These are phyloP conservation scores for Metschnikowia proteae DNA, from an alignment of 805 yeast species.

Conservation along the genomic window DNA sequence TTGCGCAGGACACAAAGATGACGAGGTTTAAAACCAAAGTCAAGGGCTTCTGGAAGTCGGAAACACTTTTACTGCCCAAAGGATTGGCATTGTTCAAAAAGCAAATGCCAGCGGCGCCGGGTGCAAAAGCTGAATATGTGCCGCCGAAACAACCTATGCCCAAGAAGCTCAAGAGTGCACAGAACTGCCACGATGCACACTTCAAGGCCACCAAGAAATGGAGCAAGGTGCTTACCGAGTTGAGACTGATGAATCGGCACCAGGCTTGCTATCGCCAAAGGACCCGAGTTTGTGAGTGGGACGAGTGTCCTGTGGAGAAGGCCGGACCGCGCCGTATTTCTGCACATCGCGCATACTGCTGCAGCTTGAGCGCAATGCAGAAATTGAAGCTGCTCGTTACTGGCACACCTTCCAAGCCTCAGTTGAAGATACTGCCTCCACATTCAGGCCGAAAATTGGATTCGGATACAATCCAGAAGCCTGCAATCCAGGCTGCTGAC, in stretches of 20 bases:
- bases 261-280: constrained; percentile 1
- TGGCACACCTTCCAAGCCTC: not conserved
- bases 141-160: constrained; percentile 1
- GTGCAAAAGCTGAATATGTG: not conserved
- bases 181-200: not conserved
- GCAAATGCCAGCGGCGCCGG: not conserved
- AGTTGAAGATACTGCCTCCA: not conserved
- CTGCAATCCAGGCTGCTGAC: not conserved
- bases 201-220: constrained; percentile 1
- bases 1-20: not conserved
- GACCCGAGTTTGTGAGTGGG: not conserved
- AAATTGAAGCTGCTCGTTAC: not conserved
- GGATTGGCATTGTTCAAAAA: constrained; percentile 1
- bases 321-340: constrained; percentile 1
- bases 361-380: constrained; percentile 4
- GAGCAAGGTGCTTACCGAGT: not conserved
- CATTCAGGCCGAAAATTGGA: not conserved
- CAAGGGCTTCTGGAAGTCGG: not conserved
- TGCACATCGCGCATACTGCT: constrained; percentile 5
- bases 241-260: not conserved
- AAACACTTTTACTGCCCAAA: constrained; percentile 1
- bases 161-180: not conserved
- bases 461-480: not conserved
- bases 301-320: constrained; percentile 4
- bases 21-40: not conserved